These are phyloP conservation scores for Eucalyptus marginata DNA, from an alignment of 345 rosid genomes.

Conservation along the genomic window DNA sequence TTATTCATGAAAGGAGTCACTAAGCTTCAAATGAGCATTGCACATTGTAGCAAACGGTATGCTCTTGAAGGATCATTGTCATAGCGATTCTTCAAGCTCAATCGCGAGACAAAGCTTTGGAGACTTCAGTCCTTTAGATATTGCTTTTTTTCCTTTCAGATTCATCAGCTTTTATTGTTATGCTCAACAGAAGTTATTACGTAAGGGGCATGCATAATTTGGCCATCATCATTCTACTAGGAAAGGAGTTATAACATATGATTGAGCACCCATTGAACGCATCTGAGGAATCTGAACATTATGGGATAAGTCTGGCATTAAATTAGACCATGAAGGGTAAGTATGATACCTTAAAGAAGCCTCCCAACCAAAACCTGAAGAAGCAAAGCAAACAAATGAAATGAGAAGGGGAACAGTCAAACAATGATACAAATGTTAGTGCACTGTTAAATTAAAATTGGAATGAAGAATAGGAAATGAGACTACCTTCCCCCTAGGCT, in stretches of 20 bases:
- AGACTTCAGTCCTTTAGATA: not conserved
- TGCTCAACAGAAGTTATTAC: not conserved
- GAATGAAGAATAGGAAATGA: not conserved
- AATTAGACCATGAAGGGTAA: not conserved
- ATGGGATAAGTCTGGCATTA: not conserved
- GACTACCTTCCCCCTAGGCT: slow-evolving; percentile 81
- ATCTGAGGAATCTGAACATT: not conserved
- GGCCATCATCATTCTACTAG: not conserved
- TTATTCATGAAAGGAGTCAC: slow-evolving; percentile 7
- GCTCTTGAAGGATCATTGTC: not conserved
- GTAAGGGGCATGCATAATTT: not conserved
- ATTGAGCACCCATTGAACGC: not conserved
- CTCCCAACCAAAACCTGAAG: slow-evolving; percentile 87
- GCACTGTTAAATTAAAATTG: not conserved
- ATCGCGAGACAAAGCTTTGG: not conserved
- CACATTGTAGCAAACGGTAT: not conserved
- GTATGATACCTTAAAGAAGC: slow-evolving; percentile 61
- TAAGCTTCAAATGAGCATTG: not conserved
- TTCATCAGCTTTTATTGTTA: not conserved
- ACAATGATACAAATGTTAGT: not conserved
- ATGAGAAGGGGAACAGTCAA: not conserved
- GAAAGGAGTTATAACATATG: not conserved
- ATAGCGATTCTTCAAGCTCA: not conserved
- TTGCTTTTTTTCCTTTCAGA: not conserved
- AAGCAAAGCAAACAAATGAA: not conserved